Base-by-base conservation (phyloP, 306 rosid genomes). In the Heteromeles arbutifolia region DNA sequence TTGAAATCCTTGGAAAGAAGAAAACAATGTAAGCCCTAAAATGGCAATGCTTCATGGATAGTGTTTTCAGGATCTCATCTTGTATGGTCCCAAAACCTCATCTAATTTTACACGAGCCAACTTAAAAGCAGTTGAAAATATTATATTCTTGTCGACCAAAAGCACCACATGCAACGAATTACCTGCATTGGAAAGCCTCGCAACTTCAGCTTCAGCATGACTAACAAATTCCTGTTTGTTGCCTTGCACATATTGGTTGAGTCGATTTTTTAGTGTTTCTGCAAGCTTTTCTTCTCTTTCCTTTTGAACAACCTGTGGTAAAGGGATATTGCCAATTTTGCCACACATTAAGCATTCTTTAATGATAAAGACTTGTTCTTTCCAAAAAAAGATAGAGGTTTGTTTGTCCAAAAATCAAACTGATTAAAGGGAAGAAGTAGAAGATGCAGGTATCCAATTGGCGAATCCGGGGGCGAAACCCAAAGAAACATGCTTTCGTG, bases 281-380 rank as follows among this genome's bases (percentile, higher is more conserved):
- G 75, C 88, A 76, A 95, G 98, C 88, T 77, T 95, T 79, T 95
- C 98, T 84, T 95, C 98, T 84, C 98, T 90, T 74, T 95, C 98
- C 82, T 80, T 90, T 75, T 95, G 98, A 78, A 95, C 97, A 80
- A 85, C 85, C 98, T 94, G 88, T 63, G 29, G 75, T 73, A 78
- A 75, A 82, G 76, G 58, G 58, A 70, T 74, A 85, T 48, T 45
- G 74, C 77, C 71, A 74, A n/a, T 83, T 67, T 32, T 44, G 70
- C 78, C 64, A 52, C 32, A 81, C 5, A 31, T 18, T 48, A 43
- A 74, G 62, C 72, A 64, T 66, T 76, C 54, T 72, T 65, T 18
- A 67, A 80, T 10, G 71, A 73, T 34, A 63, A 44, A 28, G 9
- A 45, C 26, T 57, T 34, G n/a, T 11, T 7, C 39, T 3, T 24